These are phyloP conservation scores for Tremella yokohamensis DNA, from an alignment of 768 basidiomycete genomes.

Conservation along the genomic window DNA sequence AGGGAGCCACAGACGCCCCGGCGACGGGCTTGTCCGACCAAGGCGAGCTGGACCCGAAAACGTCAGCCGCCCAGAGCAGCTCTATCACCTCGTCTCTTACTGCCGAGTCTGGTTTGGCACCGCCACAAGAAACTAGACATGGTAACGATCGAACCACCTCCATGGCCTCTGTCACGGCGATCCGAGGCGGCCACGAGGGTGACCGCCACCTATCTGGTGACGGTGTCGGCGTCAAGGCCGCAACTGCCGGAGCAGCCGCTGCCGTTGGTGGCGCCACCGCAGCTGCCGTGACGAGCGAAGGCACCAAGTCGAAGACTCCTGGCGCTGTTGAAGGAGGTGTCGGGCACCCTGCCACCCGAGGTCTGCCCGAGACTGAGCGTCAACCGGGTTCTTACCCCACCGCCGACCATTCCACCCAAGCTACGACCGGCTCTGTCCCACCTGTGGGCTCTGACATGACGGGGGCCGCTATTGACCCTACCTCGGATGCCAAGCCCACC, in stretches of 20 bases:
- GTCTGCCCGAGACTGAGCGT: constrained; percentile 20
- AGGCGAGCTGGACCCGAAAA: background rate
- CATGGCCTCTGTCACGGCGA: constrained; percentile 39
- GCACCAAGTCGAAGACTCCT: constrained; percentile 24
- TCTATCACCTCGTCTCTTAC: constrained; percentile 5
- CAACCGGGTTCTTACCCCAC: constrained; percentile 30
- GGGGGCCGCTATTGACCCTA: background rate
- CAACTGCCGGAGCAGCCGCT: constrained; percentile 4
- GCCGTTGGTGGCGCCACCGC: background rate
- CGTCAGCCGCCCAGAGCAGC: constrained; percentile 3
- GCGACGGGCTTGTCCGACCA: constrained; percentile 16
- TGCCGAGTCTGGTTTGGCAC: background rate
- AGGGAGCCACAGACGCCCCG: constrained; percentile 36
- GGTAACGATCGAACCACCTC: constrained; percentile 32
- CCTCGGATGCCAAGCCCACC: background rate
- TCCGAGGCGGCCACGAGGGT: constrained; percentile 37
- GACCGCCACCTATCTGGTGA: constrained; percentile 2
- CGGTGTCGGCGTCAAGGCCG: constrained; percentile 1
- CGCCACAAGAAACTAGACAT: constrained; percentile 18
- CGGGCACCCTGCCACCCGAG: constrained; percentile 34
- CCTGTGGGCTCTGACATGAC: background rate
- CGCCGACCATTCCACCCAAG: constrained; percentile 19
- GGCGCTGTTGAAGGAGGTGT: constrained; percentile 34
- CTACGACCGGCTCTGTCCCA: background rate
- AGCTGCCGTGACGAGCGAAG: background rate